These are phyloP conservation scores for Phytophthora tubulina DNA, from an alignment of 352 stramenopile genomes.

Conservation along the genomic window DNA sequence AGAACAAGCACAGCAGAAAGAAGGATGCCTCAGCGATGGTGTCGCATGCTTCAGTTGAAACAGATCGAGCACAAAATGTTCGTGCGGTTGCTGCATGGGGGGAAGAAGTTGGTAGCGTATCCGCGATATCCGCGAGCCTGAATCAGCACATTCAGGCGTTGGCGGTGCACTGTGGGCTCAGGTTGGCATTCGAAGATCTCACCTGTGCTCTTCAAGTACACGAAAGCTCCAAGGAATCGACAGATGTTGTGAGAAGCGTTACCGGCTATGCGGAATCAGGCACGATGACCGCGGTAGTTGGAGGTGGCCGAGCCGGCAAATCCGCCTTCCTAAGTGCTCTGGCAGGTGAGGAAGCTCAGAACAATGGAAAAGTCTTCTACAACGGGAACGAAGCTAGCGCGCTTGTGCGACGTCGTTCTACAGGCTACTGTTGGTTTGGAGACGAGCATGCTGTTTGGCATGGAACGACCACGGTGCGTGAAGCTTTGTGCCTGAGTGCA, in stretches of 20 bases:
- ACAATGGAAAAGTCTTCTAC: conserved; percentile 30
- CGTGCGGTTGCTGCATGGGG: conserved; percentile 34
- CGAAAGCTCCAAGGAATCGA: not conserved
- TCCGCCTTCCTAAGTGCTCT: conserved; percentile 26
- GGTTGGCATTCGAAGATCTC: conserved; percentile 37
- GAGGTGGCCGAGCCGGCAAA: conserved; percentile 22
- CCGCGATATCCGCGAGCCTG: conserved; percentile 6
- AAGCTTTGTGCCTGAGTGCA: conserved; percentile 37
- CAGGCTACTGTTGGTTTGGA: conserved; percentile 41
- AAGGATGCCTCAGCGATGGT: not conserved
- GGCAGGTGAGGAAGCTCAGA: conserved; percentile 27
- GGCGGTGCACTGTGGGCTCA: conserved; percentile 19
- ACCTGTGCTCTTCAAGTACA: conserved; percentile 13
- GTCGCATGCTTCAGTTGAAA: conserved; percentile 2
- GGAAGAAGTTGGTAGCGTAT: conserved; percentile 16
- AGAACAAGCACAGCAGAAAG: conserved; percentile 1
- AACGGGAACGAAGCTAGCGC: conserved; percentile 29
- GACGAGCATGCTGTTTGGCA: conserved; percentile 25
- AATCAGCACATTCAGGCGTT: conserved; percentile 10
- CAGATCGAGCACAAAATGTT: not conserved
- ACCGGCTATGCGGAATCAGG: conserved; percentile 36
- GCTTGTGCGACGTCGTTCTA: conserved; percentile 29
- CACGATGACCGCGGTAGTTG: conserved; percentile 33
- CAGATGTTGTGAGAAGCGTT: conserved; percentile 22
- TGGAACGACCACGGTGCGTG: conserved; percentile 34